Percentiles rank a stretch among this genome's conserved stretches.
Evolutionary conservation across 2,329 filamentous ascomycete species (phyloP).

Genomic region (Mariannaea sp.): DNA sequence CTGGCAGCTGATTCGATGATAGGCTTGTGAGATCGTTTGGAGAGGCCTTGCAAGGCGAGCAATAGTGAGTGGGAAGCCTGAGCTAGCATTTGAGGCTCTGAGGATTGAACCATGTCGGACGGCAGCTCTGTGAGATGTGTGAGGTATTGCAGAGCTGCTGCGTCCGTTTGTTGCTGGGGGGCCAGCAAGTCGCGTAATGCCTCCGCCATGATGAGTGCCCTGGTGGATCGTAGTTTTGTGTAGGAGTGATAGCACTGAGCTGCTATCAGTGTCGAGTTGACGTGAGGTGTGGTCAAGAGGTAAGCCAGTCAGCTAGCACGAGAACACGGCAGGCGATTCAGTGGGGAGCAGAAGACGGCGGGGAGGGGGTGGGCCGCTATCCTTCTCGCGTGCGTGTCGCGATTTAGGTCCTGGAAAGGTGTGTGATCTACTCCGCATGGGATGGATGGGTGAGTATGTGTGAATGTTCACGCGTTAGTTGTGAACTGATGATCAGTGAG

Average conservation of each 20-base stretch:
- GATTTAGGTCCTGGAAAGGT: not conserved
- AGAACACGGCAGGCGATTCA: too few relatives aligned
- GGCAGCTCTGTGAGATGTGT: slow-evolving; percentile 77
- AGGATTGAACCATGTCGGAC: slow-evolving; percentile 71
- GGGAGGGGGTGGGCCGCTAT: not conserved
- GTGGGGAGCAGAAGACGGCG: not conserved
- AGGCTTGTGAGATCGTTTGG: slow-evolving; percentile 84
- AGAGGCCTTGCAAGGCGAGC: slow-evolving; percentile 83
- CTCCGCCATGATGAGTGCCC: slow-evolving; percentile 42
- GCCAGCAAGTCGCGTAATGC: slow-evolving; percentile 44
- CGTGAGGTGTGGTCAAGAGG: not conserved
- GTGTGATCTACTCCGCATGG: slow-evolving; percentile 6
- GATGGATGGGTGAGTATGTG: not conserved
- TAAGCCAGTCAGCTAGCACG: slow-evolving; percentile 1
- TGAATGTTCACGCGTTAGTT: not conserved
- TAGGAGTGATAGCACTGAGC: not conserved
- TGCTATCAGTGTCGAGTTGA: slow-evolving; percentile 1
- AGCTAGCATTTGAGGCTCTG: slow-evolving; percentile 78
- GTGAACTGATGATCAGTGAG: not conserved
- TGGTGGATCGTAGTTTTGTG: not conserved
- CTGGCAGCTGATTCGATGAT: slow-evolving; percentile 82
- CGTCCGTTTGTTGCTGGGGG: slow-evolving; percentile 47
- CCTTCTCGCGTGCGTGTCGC: not conserved
- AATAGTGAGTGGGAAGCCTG: slow-evolving; percentile 81
- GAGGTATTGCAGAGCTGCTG: slow-evolving; percentile 71